Conservation (phyloP, 768 basidiomycete genomes). For the Lanmaoa rubissima region DNA sequence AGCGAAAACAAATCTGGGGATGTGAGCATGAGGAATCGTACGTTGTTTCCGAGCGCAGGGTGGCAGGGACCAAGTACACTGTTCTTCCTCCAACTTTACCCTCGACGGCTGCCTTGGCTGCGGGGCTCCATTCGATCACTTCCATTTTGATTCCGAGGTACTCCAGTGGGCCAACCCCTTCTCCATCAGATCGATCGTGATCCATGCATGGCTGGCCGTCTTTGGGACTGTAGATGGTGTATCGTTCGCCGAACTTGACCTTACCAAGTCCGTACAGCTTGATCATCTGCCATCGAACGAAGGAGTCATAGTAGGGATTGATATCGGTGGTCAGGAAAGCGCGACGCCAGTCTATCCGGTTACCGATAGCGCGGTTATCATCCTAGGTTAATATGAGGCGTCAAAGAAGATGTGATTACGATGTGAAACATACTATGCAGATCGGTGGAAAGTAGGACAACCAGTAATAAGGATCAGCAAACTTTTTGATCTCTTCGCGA, state of each 20-base stretch:
- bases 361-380: slow-evolving; percentile 87
- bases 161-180: slow-evolving; percentile 92
- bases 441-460: slow-evolving; percentile 94
- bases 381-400: slow-evolving; percentile 28
- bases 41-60: slow-evolving; percentile 96
- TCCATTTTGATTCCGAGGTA: slow-evolving; percentile 96
- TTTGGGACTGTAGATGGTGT: slow-evolving; percentile 98
- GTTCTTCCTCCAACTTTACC: slow-evolving; percentile 73
- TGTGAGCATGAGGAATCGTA: slow-evolving; percentile 35
- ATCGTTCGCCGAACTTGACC: slow-evolving; percentile 97
- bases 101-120: slow-evolving; percentile 61
- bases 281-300: slow-evolving; percentile 98
- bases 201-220: slow-evolving; percentile 99
- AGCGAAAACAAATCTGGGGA: not conserved
- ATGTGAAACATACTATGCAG: slow-evolving; percentile 58
- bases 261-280: slow-evolving; percentile 82
- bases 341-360: slow-evolving; percentile 96
- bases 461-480: slow-evolving; percentile 95
- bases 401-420: not conserved
- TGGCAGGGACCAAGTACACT: slow-evolving; percentile 93
- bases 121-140: slow-evolving; percentile 79
- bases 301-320: slow-evolving; percentile 96
- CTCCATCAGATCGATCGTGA: slow-evolving; percentile 94
- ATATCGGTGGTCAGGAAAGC: slow-evolving; percentile 91
- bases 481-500: slow-evolving; percentile 87